Percentiles rank a stretch among this genome's conserved stretches.
Evolutionary conservation across 2,329 filamentous ascomycete species (phyloP).

Genomic region (Aspergillus phoenicis): DNA sequence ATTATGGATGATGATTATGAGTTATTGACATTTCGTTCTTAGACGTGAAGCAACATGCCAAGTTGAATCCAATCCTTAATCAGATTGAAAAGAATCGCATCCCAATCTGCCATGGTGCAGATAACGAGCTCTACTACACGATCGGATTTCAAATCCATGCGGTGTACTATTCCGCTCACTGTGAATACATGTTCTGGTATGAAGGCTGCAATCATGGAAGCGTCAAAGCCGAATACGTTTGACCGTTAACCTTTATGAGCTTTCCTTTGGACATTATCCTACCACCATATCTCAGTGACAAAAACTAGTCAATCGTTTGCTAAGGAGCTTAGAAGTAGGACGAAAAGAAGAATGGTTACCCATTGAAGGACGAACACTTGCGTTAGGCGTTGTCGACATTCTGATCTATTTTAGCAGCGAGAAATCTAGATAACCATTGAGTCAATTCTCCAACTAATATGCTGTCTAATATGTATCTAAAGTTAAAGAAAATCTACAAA

Average conservation of each 20-base stretch:
- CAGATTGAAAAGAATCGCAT: constrained; percentile 17
- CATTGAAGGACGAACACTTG: background rate
- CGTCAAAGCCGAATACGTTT: constrained; percentile 24
- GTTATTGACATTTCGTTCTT: background rate
- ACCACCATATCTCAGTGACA: background rate
- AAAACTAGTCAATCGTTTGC: too few species aligned
- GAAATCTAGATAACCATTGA: background rate
- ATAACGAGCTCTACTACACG: constrained; percentile 17
- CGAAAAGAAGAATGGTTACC: background rate
- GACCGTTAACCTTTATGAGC: background rate
- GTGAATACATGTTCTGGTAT: constrained; percentile 26
- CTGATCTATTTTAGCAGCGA: background rate
- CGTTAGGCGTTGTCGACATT: background rate
- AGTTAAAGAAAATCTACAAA: background rate
- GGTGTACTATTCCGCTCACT: constrained; percentile 24
- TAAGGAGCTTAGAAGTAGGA: background rate
- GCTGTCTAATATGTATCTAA: background rate
- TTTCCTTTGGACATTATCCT: background rate
- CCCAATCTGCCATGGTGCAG: constrained; percentile 11
- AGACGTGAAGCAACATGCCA: constrained; percentile 25
- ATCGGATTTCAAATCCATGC: constrained; percentile 23
- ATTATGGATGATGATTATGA: background rate
- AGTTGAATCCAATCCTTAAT: constrained; percentile 18
- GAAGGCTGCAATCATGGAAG: constrained; percentile 21
- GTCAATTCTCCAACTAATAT: background rate